Evolutionary conservation across 2,329 filamentous ascomycete genomes (phyloP).

Genomic region (Alternaria sp.): DNA sequence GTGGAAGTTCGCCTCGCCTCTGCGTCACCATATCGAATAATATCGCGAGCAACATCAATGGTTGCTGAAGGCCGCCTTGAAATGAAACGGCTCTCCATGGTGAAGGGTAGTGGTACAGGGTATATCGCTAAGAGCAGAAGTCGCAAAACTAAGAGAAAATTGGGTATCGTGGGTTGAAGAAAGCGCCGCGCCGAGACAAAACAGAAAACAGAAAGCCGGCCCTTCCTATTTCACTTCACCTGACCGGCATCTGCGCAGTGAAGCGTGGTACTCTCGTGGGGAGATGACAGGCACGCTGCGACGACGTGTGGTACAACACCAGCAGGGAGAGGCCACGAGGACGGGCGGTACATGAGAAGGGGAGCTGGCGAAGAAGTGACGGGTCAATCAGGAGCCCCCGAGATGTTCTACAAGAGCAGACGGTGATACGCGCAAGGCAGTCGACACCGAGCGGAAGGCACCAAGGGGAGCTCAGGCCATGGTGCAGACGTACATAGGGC

Average conservation of each 20-base stretch:
- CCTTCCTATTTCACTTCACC: slow-evolving; percentile 29
- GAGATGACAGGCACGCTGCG: slow-evolving; percentile 30
- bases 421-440: slow-evolving; percentile 39
- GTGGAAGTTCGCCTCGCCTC: slow-evolving; percentile 24
- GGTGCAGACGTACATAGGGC: slow-evolving; percentile 33
- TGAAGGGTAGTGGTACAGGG: slow-evolving; percentile 40
- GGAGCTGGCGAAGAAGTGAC: slow-evolving; percentile 21
- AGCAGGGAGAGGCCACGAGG: slow-evolving; percentile 26
- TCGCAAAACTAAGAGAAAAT: slow-evolving; percentile 17
- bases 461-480: slow-evolving; percentile 40
- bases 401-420: slow-evolving; percentile 49
- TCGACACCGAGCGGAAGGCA: slow-evolving; percentile 25
- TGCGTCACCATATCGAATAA: slow-evolving; percentile 23
- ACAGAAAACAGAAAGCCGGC: slow-evolving; percentile 17
- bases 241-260: slow-evolving; percentile 40
- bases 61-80: slow-evolving; percentile 31
- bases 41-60: slow-evolving; percentile 23
- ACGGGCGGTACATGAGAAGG: slow-evolving; percentile 16
- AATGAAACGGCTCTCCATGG: slow-evolving; percentile 42
- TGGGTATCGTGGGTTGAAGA: slow-evolving; percentile 17
- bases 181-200: slow-evolving; percentile 14
- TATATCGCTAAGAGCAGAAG: slow-evolving; percentile 37
- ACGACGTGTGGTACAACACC: slow-evolving; percentile 38
- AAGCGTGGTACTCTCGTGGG: slow-evolving; percentile 33
- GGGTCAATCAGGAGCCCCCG: slow-evolving; percentile 34